A percentile compares a stretch with the other conserved stretches of the same genome.
Conservation (phyloP, 805 yeast genomes). For the Candida saitoana region DNA sequence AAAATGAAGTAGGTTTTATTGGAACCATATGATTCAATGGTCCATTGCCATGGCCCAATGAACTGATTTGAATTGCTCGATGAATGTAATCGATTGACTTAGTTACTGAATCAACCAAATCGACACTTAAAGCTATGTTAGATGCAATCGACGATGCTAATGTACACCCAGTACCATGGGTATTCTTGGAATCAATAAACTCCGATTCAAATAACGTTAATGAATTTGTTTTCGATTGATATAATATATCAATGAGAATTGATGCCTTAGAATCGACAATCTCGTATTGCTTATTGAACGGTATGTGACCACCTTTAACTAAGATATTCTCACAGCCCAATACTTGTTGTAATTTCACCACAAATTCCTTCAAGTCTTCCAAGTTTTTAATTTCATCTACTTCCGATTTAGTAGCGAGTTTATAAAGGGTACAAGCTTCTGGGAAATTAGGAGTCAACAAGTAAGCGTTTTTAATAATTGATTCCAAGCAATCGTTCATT, state of each 20-base stretch:
- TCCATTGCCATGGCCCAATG: slow-evolving; percentile 57
- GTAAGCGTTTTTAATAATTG: slow-evolving; percentile 49
- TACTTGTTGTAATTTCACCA: slow-evolving; percentile 17
- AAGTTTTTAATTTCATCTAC: slow-evolving; percentile 18
- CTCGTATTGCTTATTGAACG: slow-evolving; percentile 27
- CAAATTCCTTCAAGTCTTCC: slow-evolving; percentile 32
- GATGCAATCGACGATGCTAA: slow-evolving; percentile 78
- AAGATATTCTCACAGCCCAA: slow-evolving; percentile 51
- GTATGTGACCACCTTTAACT: slow-evolving; percentile 78
- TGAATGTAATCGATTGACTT: slow-evolving; percentile 64
- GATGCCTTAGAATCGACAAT: slow-evolving; percentile 5
- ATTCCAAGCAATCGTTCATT: slow-evolving; percentile 38
- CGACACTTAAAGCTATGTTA: slow-evolving; percentile 55
- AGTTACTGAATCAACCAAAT: slow-evolving; percentile 47
- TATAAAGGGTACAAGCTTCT: slow-evolving; percentile 53
- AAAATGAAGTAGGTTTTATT: slow-evolving; percentile 1
- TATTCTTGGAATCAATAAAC: slow-evolving; percentile 45
- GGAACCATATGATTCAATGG: slow-evolving; percentile 61
- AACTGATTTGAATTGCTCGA: slow-evolving; percentile 49
- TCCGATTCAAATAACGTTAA: slow-evolving; percentile 46
- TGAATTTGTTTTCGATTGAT: slow-evolving; percentile 33
- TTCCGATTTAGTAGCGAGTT: slow-evolving; percentile 21
- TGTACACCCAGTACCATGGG: slow-evolving; percentile 93
- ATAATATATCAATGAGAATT: slow-evolving; percentile 50
- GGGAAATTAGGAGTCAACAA: slow-evolving; percentile 71